Evolutionary conservation across 1,284 basidiomycete genomes (phyloP).

Genomic region (Cerrena zonata): DNA sequence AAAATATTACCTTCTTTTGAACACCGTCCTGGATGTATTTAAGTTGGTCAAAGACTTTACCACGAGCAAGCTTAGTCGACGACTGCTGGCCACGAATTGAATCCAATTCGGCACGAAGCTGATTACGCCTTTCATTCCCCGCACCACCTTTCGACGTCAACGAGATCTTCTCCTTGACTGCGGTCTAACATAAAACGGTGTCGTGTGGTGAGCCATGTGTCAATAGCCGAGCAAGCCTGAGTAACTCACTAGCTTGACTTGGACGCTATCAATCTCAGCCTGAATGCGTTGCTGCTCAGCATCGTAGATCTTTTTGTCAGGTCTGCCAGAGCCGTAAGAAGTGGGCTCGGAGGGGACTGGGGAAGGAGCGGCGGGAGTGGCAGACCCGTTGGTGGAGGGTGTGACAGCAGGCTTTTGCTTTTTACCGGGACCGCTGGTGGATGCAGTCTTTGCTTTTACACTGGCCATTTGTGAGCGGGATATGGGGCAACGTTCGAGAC

Average conservation of each 20-base stretch:
- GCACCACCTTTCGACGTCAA: slow-evolving; percentile 53
- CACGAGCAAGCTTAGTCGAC: slow-evolving; percentile 68
- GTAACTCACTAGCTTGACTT: slow-evolving; percentile 70
- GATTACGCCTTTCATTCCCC: slow-evolving; percentile 68
- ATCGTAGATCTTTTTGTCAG: slow-evolving; percentile 78
- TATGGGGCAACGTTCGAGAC: too few relatives aligned
- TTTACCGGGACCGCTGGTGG: slow-evolving; percentile 35
- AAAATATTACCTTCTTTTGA: slow-evolving; percentile 76
- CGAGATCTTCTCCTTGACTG: slow-evolving; percentile 75
- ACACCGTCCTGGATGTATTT: slow-evolving; percentile 77
- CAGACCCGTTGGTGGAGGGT: slow-evolving; percentile 16
- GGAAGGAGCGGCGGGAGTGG: slow-evolving; percentile 40
- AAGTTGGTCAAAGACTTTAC: slow-evolving; percentile 79
- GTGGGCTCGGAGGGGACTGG: slow-evolving; percentile 41
- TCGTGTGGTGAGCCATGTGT: slow-evolving; percentile 7
- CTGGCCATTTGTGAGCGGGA: slow-evolving; percentile 34
- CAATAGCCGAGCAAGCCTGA: slow-evolving; percentile 1
- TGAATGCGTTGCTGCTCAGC: slow-evolving; percentile 80
- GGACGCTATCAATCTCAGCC: slow-evolving; percentile 76
- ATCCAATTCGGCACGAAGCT: slow-evolving; percentile 81
- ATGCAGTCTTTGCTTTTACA: slow-evolving; percentile 33
- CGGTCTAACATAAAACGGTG: slow-evolving; percentile 43
- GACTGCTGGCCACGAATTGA: slow-evolving; percentile 77
- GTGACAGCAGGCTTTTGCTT: slow-evolving; percentile 32
- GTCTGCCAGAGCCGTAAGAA: slow-evolving; percentile 47